Percentiles rank a stretch among this genome's conserved stretches.
Evolutionary conservation across 257 asterid genomes (phyloP).

Genomic region (Solanum sejunctum): DNA sequence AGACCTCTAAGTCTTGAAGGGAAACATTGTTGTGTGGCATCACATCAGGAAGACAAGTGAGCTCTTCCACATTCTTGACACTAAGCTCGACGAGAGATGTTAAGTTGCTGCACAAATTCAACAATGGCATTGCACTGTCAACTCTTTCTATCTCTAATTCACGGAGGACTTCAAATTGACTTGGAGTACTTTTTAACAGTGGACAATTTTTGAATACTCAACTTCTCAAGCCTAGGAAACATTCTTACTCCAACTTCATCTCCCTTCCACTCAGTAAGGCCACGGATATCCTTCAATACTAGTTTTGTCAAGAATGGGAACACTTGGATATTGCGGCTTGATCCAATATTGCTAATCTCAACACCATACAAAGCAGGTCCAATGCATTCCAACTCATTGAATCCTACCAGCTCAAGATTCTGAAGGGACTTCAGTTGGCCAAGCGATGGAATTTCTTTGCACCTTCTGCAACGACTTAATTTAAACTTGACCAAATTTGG

Average conservation of each 20-base stretch:
- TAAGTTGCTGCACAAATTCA: not conserved
- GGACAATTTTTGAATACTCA: not conserved
- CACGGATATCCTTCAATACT: not conserved
- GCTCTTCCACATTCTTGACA: rapidly evolving
- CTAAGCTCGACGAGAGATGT: not conserved
- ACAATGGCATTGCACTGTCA: not conserved
- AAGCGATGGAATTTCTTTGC: slow-evolving; percentile 10
- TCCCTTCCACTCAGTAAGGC: slow-evolving; percentile 6
- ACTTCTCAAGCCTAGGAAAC: slow-evolving; percentile 15
- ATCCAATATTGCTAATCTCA: not conserved
- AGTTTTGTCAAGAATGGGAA: slow-evolving; percentile 5
- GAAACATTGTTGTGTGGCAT: not conserved
- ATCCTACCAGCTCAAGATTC: not conserved
- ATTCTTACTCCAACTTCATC: not conserved
- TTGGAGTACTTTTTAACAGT: slow-evolving; percentile 9
- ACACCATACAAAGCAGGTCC: not conserved
- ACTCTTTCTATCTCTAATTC: rapidly evolving
- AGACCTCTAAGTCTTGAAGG: not conserved
- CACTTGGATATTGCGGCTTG: not conserved
- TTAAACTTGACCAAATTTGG: not conserved
- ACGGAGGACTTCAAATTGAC: slow-evolving; percentile 8
- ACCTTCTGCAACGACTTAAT: not conserved
- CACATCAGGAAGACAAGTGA: not conserved
- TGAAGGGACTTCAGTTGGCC: slow-evolving; percentile 13
- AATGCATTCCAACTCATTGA: not conserved